Evolutionary conservation across 805 yeast genomes (phyloP), one percentile per base, ranked within the genome.

Genomic region (Isabelozyma gotoi): DNA sequence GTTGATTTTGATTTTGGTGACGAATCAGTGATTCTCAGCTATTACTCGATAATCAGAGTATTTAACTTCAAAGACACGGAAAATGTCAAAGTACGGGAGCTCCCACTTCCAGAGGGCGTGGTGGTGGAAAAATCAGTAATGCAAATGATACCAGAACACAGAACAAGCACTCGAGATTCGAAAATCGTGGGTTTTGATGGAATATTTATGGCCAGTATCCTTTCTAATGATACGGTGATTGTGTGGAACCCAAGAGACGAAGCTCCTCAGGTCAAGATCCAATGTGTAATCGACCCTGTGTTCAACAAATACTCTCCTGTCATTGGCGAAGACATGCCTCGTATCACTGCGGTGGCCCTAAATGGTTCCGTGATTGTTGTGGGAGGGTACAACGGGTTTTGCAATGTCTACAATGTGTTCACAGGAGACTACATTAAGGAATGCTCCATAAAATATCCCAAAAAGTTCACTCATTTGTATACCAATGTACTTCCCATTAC

Each of bases 331-430:
- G 41, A 47, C 16, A 32, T 50, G 11, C 49, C 45, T n/a, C 29
- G 41, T 8, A 49, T 63, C 12, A 54, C 57, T 4, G 45, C 58
- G 2, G 52, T 69, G 17, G 73, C 67, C 1, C 47, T 71, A 18
- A 69, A 68, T 47, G 55, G 69, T 41, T 44, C 62, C 0, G 56
- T 71, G 6, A 44, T 69, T 17, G 53, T 70, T 7, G 60, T 76
- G 6, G 76, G 77, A 0, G 73, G 74, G 2, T 67, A 59, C 44
- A 66, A 71, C 46, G 80, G 81, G 2, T 60, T 59, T 39, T 60
- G 68, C 19, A 70, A 71, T 40, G 36, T 75, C 14, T 71, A 72
- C 54, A 71, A 76, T 51, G 51, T 68, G 1, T 59, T 64, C 40
- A 73, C 75, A 0, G 81, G 82, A 2, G 63, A 62, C 20, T 65